phyloP scores from a whole-genome alignment of 768 basidiomycete species.

The Leccinellum rugosiceps region DNA sequence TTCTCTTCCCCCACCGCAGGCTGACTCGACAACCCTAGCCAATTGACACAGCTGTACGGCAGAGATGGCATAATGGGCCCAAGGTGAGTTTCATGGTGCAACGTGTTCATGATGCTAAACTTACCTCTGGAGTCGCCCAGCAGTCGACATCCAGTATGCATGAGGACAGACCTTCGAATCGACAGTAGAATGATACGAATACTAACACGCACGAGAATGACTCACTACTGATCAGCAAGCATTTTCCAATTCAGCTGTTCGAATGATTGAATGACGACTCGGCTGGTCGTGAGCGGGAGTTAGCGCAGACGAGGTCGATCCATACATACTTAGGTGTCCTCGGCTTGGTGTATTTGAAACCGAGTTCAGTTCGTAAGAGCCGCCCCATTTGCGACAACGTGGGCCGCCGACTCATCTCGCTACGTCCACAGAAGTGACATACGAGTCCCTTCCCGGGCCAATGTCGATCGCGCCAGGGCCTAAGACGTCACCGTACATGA shows the following conservation, averaged over 20 bases:
- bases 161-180: slow-evolving; percentile 8
- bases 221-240: slow-evolving; percentile 15
- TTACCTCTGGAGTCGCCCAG: background rate
- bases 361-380: slow-evolving; percentile 12
- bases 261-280: background rate
- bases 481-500: slow-evolving; percentile 14
- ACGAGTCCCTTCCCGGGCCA: background rate
- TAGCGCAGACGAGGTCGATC: background rate
- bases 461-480: slow-evolving; percentile 21
- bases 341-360: slow-evolving; percentile 21
- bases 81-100: slow-evolving; percentile 7
- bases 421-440: slow-evolving; percentile 4
- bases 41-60: background rate
- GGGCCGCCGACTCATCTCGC: background rate
- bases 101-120: background rate
- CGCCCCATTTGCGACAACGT: background rate
- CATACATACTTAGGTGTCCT: slow-evolving; percentile 10
- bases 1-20: slow-evolving; percentile 8
- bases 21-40: slow-evolving; percentile 4
- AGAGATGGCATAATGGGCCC: background rate
- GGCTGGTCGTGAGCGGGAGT: background rate
- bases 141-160: background rate
- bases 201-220: slow-evolving; percentile 1
- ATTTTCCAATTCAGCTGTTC: slow-evolving; percentile 19
- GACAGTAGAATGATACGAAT: slow-evolving; percentile 7